A percentile compares a stretch with the other conserved stretches of the same genome.
phyloP scores from a whole-genome alignment of 148 eudicot genomes.

The Arctostaphylos glauca region DNA sequence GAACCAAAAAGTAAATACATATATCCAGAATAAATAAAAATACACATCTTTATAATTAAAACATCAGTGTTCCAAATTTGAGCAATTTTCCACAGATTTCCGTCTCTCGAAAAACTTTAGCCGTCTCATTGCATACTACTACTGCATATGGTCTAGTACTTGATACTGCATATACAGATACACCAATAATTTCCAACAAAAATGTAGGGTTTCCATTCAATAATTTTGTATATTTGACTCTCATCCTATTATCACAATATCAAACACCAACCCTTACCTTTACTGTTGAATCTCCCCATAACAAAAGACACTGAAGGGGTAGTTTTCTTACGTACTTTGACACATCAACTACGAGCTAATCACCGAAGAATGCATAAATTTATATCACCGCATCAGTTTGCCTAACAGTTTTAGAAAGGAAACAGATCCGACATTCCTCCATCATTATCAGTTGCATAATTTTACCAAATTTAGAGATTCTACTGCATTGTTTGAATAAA shows the following conservation, averaged over 20 bases:
- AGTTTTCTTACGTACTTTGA: neutral
- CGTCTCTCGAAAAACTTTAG: too few relatives aligned
- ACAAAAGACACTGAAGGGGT: neutral
- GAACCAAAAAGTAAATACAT: too few relatives aligned
- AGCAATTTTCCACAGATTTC: too few relatives aligned
- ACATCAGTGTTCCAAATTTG: too few relatives aligned
- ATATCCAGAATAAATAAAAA: too few relatives aligned
- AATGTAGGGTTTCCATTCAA: neutral
- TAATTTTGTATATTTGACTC: neutral
- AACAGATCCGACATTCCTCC: neutral
- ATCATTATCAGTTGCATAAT: neutral
- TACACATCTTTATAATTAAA: too few relatives aligned
- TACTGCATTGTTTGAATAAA: too few relatives aligned
- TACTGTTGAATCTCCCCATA: neutral
- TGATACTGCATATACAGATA: too few relatives aligned
- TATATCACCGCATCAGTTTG: neutral
- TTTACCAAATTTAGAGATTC: neutral
- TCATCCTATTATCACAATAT: neutral
- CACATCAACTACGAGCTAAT: neutral
- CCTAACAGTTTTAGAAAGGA: neutral
- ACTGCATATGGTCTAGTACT: neutral
- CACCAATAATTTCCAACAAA: neutral
- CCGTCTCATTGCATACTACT: neutral
- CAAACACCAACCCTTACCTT: neutral
- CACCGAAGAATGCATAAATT: neutral